Percentiles rank a stretch among this genome's conserved stretches.
Evolutionary conservation across 495 filamentous ascomycete species (phyloP).

Genomic region (Podospora pseudoanserina): DNA sequence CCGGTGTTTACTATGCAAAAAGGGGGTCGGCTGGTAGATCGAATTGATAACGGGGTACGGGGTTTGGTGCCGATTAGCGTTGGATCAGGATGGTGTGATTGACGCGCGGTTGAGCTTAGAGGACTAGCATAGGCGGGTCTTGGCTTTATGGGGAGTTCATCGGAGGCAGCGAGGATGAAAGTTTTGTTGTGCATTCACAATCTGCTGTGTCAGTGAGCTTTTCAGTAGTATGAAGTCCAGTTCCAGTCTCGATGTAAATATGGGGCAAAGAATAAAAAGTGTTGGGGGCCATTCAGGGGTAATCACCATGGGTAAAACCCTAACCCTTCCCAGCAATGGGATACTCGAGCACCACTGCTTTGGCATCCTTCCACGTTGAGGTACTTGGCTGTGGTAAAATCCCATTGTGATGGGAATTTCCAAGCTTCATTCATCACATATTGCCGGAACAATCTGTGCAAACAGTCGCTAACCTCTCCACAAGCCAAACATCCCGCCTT

Average conservation of each 20-base stretch:
- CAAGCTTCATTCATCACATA: neutral
- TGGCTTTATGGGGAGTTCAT: no score
- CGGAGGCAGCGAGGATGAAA: neutral
- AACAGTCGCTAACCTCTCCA: neutral
- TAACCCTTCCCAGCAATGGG: neutral
- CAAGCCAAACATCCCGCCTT: neutral
- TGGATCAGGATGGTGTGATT: constrained; percentile 6
- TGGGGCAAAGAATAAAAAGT: neutral
- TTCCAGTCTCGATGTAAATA: neutral
- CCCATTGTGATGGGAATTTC: no score
- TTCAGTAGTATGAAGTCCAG: neutral
- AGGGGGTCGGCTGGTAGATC: neutral
- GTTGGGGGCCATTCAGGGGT: neutral
- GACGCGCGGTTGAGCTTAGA: neutral
- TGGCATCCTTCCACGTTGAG: no score
- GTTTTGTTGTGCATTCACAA: neutral
- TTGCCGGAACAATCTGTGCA: neutral
- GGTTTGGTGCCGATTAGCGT: neutral
- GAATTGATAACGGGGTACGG: neutral
- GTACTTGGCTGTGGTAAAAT: no score
- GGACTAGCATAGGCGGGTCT: neutral
- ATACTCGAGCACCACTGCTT: neutral
- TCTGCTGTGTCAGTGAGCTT: no score
- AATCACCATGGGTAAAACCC: neutral
- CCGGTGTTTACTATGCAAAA: neutral